phyloP scores from a whole-genome alignment of 2,329 filamentous ascomycete genomes.

The Fusarium pilosicola region DNA sequence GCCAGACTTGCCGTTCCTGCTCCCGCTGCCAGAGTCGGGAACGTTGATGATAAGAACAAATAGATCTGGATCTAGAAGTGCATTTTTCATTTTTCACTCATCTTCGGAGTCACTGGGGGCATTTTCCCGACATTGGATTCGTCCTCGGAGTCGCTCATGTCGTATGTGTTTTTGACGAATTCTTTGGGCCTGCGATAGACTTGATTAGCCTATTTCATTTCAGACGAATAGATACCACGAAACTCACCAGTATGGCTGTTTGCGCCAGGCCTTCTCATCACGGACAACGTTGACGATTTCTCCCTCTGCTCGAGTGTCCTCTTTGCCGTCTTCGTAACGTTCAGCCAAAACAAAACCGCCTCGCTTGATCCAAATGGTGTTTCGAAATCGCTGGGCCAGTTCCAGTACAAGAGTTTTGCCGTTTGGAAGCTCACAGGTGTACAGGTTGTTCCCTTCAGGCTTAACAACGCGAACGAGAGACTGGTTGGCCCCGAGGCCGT shows the following conservation, averaged over 20 bases:
- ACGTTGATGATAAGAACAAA: constrained; percentile 46
- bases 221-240: not conserved
- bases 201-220: constrained; percentile 23
- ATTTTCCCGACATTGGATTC: constrained; percentile 85
- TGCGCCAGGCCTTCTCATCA: constrained; percentile 92
- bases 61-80: constrained; percentile 36
- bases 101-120: constrained; percentile 86
- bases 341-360: constrained; percentile 90
- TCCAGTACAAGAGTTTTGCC: constrained; percentile 77
- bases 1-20: constrained; percentile 51
- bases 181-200: constrained; percentile 74
- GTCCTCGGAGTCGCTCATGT: constrained; percentile 75
- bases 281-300: constrained; percentile 94
- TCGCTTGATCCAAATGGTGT: constrained; percentile 92
- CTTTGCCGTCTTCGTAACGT: constrained; percentile 67
- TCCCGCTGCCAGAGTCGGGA: constrained; percentile 17
- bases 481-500: constrained; percentile 68
- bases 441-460: constrained; percentile 89
- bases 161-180: constrained; percentile 73
- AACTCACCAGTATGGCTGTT: constrained; percentile 83
- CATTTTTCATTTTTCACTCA: constrained; percentile 32
- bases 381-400: constrained; percentile 85
- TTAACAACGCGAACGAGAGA: constrained; percentile 81
- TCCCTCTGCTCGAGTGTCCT: constrained; percentile 82
- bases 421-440: constrained; percentile 78